Percentiles rank a stretch among this genome's conserved stretches.
Conservation (phyloP, 2,329 filamentous ascomycete species). For the Phaeomoniella chlamydospora region DNA sequence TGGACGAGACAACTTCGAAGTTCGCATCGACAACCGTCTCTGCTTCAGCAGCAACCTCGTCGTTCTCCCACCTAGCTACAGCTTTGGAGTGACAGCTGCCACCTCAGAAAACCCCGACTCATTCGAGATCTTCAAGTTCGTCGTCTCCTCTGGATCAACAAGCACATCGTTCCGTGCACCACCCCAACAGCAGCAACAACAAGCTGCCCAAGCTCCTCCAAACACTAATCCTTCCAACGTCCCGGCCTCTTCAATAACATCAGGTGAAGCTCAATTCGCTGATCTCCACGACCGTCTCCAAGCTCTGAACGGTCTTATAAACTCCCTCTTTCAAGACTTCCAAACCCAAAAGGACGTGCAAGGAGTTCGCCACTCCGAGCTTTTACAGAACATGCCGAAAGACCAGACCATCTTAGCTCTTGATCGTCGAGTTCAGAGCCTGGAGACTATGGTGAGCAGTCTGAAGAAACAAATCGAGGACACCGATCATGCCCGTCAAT, state of each 20-base stretch:
- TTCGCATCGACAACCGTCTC: slow-evolving; percentile 61
- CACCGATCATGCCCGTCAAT: slow-evolving; percentile 14
- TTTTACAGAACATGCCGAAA: slow-evolving; percentile 22
- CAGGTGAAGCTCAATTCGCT: slow-evolving; percentile 50
- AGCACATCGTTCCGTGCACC: slow-evolving; percentile 16
- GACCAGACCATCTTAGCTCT: slow-evolving; percentile 23
- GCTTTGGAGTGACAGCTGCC: slow-evolving; percentile 74
- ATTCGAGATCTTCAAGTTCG: slow-evolving; percentile 82
- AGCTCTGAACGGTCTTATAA: slow-evolving; percentile 44
- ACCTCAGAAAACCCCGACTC: slow-evolving; percentile 87
- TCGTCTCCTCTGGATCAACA: slow-evolving; percentile 34
- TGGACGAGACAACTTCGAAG: slow-evolving; percentile 50
- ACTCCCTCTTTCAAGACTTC: slow-evolving; percentile 36
- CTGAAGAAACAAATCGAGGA: slow-evolving; percentile 40
- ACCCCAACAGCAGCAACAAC: slow-evolving; percentile 17
- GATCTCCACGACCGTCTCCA: slow-evolving; percentile 76
- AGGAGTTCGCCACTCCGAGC: slow-evolving; percentile 39
- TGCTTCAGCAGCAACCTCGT: slow-evolving; percentile 58
- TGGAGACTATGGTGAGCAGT: slow-evolving; percentile 35
- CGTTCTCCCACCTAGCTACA: slow-evolving; percentile 63
- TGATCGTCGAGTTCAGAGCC: slow-evolving; percentile 34
- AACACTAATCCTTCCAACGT: slow-evolving; percentile 20
- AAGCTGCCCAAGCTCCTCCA: slow-evolving; percentile 14
- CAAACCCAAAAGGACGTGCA: slow-evolving; percentile 36
- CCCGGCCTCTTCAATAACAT: slow-evolving; percentile 28